Evolutionary conservation across 2,329 filamentous ascomycete species (phyloP).

Genomic region (Plectosphaerella plurivora): DNA sequence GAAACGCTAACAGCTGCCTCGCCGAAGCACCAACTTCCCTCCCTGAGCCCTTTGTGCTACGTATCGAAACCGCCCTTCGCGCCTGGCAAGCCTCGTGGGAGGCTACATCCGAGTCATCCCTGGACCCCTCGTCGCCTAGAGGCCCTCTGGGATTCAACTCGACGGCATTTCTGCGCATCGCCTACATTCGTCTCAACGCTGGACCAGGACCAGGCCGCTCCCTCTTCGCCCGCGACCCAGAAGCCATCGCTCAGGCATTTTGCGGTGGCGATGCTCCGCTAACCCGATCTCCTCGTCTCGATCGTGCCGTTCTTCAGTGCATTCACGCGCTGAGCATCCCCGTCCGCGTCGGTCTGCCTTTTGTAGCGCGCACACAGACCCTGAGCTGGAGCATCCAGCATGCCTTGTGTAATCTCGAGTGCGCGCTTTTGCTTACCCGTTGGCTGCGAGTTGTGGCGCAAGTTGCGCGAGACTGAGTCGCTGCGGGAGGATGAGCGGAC

Average conservation of each 20-base stretch:
- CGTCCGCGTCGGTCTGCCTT: constrained; percentile 46
- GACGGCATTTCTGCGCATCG: constrained; percentile 21
- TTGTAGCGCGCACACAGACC: constrained; percentile 47
- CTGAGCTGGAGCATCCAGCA: constrained; percentile 53
- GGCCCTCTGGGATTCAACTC: constrained; percentile 47
- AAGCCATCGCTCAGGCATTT: constrained; percentile 38
- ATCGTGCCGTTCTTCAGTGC: constrained; percentile 46
- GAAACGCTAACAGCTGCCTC: constrained; percentile 23
- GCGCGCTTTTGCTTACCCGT: constrained; percentile 38
- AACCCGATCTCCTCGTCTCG: constrained; percentile 36
- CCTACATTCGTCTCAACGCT: constrained; percentile 19
- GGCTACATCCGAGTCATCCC: constrained; percentile 44
- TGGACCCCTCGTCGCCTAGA: constrained; percentile 47
- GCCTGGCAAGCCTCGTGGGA: constrained; percentile 51
- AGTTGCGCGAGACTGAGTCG: constrained; percentile 6
- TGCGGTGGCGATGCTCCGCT: constrained; percentile 20
- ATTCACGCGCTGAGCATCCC: constrained; percentile 50
- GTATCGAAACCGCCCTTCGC: constrained; percentile 39
- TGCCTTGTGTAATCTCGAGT: constrained; percentile 48
- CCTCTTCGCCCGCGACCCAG: constrained; percentile 40
- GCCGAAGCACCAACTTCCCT: constrained; percentile 21
- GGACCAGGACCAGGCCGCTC: constrained; percentile 24
- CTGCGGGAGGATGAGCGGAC: constrained; percentile 14
- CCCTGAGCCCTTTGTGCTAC: constrained; percentile 34
- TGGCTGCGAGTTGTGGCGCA: constrained; percentile 26